phyloP scores from a whole-genome alignment of 495 filamentous ascomycete species.

The Talaromyces proteolyticus region DNA sequence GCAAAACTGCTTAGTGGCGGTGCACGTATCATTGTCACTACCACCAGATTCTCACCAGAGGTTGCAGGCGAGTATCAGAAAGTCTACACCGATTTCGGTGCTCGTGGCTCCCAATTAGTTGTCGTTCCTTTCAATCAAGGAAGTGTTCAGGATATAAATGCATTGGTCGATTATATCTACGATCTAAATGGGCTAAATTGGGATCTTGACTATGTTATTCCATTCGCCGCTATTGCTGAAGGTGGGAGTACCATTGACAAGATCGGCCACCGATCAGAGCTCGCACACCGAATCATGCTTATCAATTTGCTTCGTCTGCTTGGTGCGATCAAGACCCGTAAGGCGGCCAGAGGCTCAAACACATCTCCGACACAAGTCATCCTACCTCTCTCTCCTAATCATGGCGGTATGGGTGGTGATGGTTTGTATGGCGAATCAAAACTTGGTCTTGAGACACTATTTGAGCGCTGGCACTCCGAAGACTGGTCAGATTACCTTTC shows the following conservation, averaged over 20 bases:
- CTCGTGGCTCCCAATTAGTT: slow-evolving; percentile 13
- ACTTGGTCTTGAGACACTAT: slow-evolving; percentile 14
- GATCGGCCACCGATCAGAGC: slow-evolving; percentile 13
- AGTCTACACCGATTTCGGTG: slow-evolving; percentile 13
- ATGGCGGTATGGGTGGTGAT: slow-evolving; percentile 18
- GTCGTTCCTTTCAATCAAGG: slow-evolving; percentile 24
- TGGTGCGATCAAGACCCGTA: slow-evolving; percentile 7
- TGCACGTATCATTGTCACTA: slow-evolving; percentile 20
- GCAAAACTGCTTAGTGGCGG: slow-evolving; percentile 14
- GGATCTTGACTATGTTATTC: slow-evolving; percentile 18
- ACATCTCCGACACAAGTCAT: slow-evolving; percentile 13
- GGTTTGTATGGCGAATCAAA: slow-evolving; percentile 23
- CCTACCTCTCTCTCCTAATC: slow-evolving; percentile 20
- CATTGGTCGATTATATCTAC: slow-evolving; percentile 15
- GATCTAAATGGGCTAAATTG: slow-evolving; percentile 5
- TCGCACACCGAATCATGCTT: slow-evolving; percentile 18
- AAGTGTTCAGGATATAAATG: slow-evolving; percentile 18
- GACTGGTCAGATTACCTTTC: slow-evolving; percentile 13
- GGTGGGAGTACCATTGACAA: slow-evolving; percentile 13
- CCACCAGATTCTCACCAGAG: slow-evolving; percentile 8
- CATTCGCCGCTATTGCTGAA: slow-evolving; percentile 22
- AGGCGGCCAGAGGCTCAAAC: slow-evolving; percentile 13
- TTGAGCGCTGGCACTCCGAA: slow-evolving; percentile 14
- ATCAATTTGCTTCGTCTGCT: slow-evolving; percentile 15
- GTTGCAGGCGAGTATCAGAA: slow-evolving; percentile 9